Evolutionary conservation across 1,139 yeast species (phyloP).

Genomic region (Lodderomyces parapsilosis): DNA sequence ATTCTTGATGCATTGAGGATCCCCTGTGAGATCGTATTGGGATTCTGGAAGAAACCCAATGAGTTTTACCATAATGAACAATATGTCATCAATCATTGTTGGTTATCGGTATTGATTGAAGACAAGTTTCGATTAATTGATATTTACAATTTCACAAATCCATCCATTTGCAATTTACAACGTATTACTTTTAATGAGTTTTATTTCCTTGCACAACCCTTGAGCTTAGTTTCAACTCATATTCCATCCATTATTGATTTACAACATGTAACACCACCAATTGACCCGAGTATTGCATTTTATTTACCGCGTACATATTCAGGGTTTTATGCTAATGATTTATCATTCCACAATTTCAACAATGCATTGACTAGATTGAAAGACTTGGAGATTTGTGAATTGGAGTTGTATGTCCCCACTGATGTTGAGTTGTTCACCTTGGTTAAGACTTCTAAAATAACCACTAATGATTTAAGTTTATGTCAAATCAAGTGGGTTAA

Average conservation of each 20-base stretch:
- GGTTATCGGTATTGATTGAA: conserved; percentile 78
- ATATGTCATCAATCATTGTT: conserved; percentile 75
- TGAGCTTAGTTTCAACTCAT: conserved; percentile 76
- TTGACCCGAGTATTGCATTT: conserved; percentile 75
- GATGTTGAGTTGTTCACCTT: conserved; percentile 63
- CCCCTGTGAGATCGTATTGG: conserved; percentile 73
- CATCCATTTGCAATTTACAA: conserved; percentile 36
- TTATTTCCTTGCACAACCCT: conserved; percentile 78
- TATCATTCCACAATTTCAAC: conserved; percentile 67
- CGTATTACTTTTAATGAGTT: conserved; percentile 42
- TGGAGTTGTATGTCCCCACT: conserved; percentile 68
- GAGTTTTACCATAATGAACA: conserved; percentile 51
- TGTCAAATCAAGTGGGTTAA: conserved; percentile 76
- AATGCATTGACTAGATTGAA: conserved; percentile 72
- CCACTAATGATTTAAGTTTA: conserved; percentile 57
- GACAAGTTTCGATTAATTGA: conserved; percentile 82
- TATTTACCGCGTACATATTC: conserved; percentile 85
- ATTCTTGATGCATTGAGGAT: conserved; percentile 71
- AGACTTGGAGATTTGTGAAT: conserved; percentile 77
- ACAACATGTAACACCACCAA: conserved; percentile 84
- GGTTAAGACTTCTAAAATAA: conserved; percentile 51
- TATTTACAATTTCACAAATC: conserved; percentile 35
- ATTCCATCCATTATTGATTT: conserved; percentile 75
- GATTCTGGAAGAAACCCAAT: conserved; percentile 80
- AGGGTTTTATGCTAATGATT: conserved; percentile 60